phyloP scores from a whole-genome alignment of 208 protist genomes.

The Angomonas deanei region DNA sequence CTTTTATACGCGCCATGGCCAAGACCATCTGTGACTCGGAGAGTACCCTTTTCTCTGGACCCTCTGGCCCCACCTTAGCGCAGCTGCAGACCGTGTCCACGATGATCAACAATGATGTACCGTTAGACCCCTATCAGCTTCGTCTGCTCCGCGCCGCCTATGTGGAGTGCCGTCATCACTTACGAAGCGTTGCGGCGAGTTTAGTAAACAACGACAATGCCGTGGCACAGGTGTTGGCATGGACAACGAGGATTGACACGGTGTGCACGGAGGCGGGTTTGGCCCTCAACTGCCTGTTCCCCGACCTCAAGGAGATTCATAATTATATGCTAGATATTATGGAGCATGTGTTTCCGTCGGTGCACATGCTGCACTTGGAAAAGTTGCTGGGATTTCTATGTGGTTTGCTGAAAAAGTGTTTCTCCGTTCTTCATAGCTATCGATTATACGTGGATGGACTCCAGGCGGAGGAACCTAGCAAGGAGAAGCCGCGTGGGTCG shows the following conservation, averaged over 20 bases:
- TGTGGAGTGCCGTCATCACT: conserved; percentile 50
- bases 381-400: conserved; percentile 21
- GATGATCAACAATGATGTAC: conserved; percentile 48
- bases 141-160: conserved; percentile 55
- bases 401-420: conserved; percentile 21
- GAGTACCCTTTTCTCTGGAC: conserved; percentile 49
- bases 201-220: conserved; percentile 33
- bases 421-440: conserved; percentile 19
- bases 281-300: conserved; percentile 41
- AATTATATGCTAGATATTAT: conserved; percentile 48
- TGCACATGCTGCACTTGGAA: conserved; percentile 18
- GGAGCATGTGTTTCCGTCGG: conserved; percentile 7
- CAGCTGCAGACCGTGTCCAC: conserved; percentile 45
- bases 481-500: not conserved
- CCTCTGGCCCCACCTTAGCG: conserved; percentile 20
- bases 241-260: conserved; percentile 61
- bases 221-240: conserved; percentile 37
- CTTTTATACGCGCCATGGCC: conserved; percentile 68
- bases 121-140: conserved; percentile 45
- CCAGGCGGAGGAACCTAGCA: not conserved
- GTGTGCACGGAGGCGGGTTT: conserved; percentile 49
- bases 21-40: conserved; percentile 51
- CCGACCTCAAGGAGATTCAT: conserved; percentile 48
- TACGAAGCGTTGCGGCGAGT: conserved; percentile 47
- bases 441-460: not conserved